Conservation (phyloP, 208 protist genomes). For the Trichomonas vaginalis region DNA sequence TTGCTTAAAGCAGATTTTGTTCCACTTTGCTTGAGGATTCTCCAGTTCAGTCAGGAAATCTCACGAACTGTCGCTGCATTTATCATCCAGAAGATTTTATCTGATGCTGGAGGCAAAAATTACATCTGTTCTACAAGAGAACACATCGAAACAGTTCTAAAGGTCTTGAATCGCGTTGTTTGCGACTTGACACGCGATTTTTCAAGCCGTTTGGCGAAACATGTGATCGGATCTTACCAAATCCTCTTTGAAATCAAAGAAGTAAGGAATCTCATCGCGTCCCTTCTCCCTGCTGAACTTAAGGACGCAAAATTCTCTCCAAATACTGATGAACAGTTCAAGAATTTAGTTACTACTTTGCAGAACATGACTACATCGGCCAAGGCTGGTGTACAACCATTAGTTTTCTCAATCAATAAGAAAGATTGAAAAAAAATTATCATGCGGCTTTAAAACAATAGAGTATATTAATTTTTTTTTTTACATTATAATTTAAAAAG, state of each 20-base stretch:
- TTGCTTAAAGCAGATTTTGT: constrained; percentile 96
- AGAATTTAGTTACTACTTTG: not conserved
- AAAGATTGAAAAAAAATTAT: no score
- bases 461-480: no score
- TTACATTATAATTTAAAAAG: no score
- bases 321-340: not conserved
- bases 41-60: constrained; percentile 73
- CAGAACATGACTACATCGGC: no score
- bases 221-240: not conserved
- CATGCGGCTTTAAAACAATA: no score
- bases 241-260: not conserved
- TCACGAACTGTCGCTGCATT: constrained; percentile 93
- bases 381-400: no score
- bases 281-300: not conserved
- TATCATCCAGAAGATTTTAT: constrained; percentile 95
- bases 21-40: constrained; percentile 94
- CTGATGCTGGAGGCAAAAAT: constrained; percentile 75
- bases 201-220: not conserved
- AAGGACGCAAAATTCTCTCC: not conserved
- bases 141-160: not conserved
- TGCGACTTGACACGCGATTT: not conserved
- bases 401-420: no score
- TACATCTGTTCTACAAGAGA: constrained; percentile 87
- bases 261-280: not conserved
- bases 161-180: not conserved